Conservation (phyloP, 306 rosid species). For the Quillaja saponaria region DNA sequence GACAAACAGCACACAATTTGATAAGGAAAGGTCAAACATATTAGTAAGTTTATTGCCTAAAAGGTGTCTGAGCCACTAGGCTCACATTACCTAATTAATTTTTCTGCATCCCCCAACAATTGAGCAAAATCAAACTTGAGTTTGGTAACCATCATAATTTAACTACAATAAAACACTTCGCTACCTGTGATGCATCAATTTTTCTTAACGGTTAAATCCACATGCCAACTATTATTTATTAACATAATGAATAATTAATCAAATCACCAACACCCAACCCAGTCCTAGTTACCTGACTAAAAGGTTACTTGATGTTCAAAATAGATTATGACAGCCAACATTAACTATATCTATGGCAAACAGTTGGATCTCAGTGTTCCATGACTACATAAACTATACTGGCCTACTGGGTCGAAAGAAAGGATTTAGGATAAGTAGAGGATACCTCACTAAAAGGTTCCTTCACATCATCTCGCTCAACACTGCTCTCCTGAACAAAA, state of each 20-base stretch:
- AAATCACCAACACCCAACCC: constrained; percentile 2
- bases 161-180: neutral
- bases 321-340: neutral
- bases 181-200: constrained; percentile 3
- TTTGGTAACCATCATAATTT: neutral
- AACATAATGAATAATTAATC: neutral
- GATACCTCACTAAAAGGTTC: constrained; percentile 96
- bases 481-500: constrained; percentile 79
- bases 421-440: constrained; percentile 14
- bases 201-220: neutral
- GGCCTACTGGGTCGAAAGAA: constrained; percentile 13
- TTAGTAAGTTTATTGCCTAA: neutral
- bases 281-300: constrained; percentile 12
- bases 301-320: constrained; percentile 7
- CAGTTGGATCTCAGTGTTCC: constrained; percentile 8
- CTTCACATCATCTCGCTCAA: constrained; percentile 85
- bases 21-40: constrained; percentile 8
- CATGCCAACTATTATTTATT: constrained; percentile 2
- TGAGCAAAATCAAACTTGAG: constrained; percentile 5
- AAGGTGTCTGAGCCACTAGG: neutral
- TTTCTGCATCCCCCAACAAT: constrained; percentile 6
- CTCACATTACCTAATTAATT: neutral
- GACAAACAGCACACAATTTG: constrained; percentile 1
- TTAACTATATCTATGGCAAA: constrained; percentile 17
- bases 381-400: constrained; percentile 14